Base-by-base conservation (phyloP, 140 eudicot genomes). In the Bidens hawaiensis region DNA sequence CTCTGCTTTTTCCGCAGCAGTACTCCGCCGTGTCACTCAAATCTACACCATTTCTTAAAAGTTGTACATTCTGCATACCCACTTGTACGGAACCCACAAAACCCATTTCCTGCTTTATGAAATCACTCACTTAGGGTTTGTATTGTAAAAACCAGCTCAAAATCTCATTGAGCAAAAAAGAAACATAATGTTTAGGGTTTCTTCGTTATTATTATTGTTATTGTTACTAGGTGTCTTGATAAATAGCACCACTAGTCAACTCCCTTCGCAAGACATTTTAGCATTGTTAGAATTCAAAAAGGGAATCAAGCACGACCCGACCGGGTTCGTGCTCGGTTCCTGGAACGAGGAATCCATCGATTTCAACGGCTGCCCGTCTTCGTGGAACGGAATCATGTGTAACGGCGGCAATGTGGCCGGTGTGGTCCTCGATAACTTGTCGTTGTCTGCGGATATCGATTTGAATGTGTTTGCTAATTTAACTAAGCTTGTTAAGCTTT, bases 311-410 rank as follows among this genome's bases (percentile, higher is more conserved):
- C 97, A 83, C 67, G 99, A 94, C 80, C 99, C 99, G 15, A 81
- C 97, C 0, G 95, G 94, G 16, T 94, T 71, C 65, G 97, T 94
- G 24, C 75, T 94, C 4, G 54, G 81, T 73, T 94, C 99, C 27
- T 88, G 99, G 99, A 94, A 88, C 58, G 99, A 94, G 52, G 97
- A 94, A 75, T 94, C 97, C 0, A 94, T 94, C 64, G 97, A 94
- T 69, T 94, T 94, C 73, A 88, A 94, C 75, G 99, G 99, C 10
- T 94, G 99, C 62, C 99, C 99, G 21, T 81, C 97, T 18, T 88
- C 95, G 46, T 94, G 99, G 99, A 94, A 94, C 71, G 99, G 99
- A 30, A 85, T 94, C 31, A 83, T 94, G 85, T 94, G 99, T 50
- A 94, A 88, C 73, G 99, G 90, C 58, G 99, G 94, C 24, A 89